Conservation (phyloP, 495 filamentous ascomycete genomes). For the Annulohypoxylon bovei region DNA sequence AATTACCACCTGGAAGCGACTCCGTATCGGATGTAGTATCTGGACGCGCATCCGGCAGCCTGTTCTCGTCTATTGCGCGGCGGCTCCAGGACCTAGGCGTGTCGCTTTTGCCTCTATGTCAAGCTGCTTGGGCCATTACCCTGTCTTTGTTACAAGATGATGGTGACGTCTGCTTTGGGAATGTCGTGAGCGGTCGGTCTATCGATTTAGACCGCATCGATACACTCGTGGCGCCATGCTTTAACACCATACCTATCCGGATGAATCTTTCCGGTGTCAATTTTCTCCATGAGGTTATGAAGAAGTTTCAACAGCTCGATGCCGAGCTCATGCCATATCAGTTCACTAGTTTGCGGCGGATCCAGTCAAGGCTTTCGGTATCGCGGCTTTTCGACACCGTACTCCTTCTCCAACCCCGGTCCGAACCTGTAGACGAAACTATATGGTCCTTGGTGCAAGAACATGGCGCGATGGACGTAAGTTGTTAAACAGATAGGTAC, state of each 20-base stretch:
- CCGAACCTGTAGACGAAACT: slow-evolving; percentile 58
- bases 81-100: slow-evolving; percentile 62
- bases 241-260: slow-evolving; percentile 87
- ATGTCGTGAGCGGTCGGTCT: slow-evolving; percentile 77
- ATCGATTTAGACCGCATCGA: slow-evolving; percentile 71
- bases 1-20: neutral
- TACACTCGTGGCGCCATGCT: slow-evolving; percentile 81
- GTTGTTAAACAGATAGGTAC: slow-evolving; percentile 35
- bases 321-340: slow-evolving; percentile 69
- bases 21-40: slow-evolving; percentile 3
- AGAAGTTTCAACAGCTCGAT: slow-evolving; percentile 66
- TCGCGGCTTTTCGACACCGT: slow-evolving; percentile 77
- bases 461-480: slow-evolving; percentile 77
- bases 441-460: slow-evolving; percentile 76
- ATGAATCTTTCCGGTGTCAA: slow-evolving; percentile 57
- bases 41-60: slow-evolving; percentile 1
- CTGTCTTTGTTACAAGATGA: slow-evolving; percentile 62
- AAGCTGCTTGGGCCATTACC: slow-evolving; percentile 73
- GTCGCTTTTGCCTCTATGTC: slow-evolving; percentile 70
- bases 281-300: slow-evolving; percentile 62
- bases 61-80: slow-evolving; percentile 58
- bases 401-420: slow-evolving; percentile 73
- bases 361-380: slow-evolving; percentile 58
- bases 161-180: slow-evolving; percentile 82
- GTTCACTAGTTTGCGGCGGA: slow-evolving; percentile 71